Percentiles rank a stretch among this genome's conserved stretches.
Evolutionary conservation across 1,284 basidiomycete genomes (phyloP).

Genomic region (Ceratobasidium sp.): DNA sequence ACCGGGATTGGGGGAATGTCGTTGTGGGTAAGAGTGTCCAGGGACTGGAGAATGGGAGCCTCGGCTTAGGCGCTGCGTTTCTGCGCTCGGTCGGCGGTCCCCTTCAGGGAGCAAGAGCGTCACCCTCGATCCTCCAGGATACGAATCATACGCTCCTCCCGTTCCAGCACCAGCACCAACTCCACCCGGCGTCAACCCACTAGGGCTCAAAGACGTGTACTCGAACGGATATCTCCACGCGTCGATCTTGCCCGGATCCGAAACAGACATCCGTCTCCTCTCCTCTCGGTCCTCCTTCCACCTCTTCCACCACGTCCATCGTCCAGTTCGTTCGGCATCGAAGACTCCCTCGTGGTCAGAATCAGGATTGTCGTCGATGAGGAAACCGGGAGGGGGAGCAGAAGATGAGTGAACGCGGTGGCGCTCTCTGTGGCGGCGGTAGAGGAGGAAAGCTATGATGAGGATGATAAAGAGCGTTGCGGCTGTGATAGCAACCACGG

Average conservation of each 20-base stretch:
- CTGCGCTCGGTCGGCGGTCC: not conserved
- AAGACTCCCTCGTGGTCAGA: not conserved
- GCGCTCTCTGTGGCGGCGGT: slow-evolving; percentile 14
- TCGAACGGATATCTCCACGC: slow-evolving; percentile 35
- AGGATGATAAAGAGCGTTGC: not conserved
- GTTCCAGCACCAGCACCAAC: not conserved
- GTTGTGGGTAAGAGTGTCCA: not conserved
- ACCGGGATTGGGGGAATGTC: not conserved
- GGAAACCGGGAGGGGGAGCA: slow-evolving; percentile 16
- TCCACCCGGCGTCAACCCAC: not conserved
- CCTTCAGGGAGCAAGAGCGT: not conserved
- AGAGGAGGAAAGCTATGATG: slow-evolving; percentile 22
- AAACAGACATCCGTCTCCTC: not conserved
- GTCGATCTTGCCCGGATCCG: slow-evolving; percentile 34
- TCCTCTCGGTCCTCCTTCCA: not conserved
- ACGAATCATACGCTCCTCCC: slow-evolving; percentile 15
- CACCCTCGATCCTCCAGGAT: not conserved
- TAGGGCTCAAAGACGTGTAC: slow-evolving; percentile 8
- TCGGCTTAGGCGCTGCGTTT: not conserved
- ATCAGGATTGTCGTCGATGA: slow-evolving; percentile 15
- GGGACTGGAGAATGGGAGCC: not conserved
- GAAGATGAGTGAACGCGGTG: slow-evolving; percentile 1
- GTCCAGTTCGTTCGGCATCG: not conserved
- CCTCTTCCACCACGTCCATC: slow-evolving; percentile 19
- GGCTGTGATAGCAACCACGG: slow-evolving; percentile 6